These are phyloP conservation scores for Trichosanthes cucumerina DNA, from an alignment of 306 rosid species.

Conservation along the genomic window DNA sequence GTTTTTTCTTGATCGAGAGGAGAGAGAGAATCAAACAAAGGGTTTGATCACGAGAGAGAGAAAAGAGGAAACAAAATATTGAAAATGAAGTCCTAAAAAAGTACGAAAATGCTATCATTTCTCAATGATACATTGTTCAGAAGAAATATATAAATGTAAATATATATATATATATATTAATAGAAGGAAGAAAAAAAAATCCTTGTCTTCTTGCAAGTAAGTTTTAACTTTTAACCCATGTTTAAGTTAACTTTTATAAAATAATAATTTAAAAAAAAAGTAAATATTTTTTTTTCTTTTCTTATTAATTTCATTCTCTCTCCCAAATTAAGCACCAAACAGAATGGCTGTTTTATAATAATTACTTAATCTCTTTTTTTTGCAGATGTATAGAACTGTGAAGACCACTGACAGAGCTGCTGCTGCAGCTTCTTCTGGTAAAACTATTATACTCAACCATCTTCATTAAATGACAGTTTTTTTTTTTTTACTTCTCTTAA, in stretches of 20 bases:
- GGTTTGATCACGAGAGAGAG: slow-evolving; percentile 1
- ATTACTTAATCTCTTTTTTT: slow-evolving; percentile 6
- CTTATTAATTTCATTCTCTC: not conserved
- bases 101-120: slow-evolving; percentile 80
- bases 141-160: not conserved
- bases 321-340: not conserved
- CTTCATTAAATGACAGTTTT: not conserved
- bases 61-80: slow-evolving; percentile 1
- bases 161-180: not conserved
- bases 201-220: not conserved
- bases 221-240: not conserved
- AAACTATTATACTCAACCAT: not conserved
- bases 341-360: not conserved
- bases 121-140: slow-evolving; percentile 69
- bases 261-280: not conserved
- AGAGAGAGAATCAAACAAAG: not conserved
- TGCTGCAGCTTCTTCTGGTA: slow-evolving; percentile 63
- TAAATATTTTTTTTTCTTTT: not conserved
- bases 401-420: slow-evolving; percentile 86
- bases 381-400: slow-evolving; percentile 96
- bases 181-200: not conserved
- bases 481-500: not conserved
- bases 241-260: not conserved
- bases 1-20: not conserved
- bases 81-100: slow-evolving; percentile 20